Conservation (phyloP, 768 basidiomycete genomes). For the Chalciporus pseudorubinellus region DNA sequence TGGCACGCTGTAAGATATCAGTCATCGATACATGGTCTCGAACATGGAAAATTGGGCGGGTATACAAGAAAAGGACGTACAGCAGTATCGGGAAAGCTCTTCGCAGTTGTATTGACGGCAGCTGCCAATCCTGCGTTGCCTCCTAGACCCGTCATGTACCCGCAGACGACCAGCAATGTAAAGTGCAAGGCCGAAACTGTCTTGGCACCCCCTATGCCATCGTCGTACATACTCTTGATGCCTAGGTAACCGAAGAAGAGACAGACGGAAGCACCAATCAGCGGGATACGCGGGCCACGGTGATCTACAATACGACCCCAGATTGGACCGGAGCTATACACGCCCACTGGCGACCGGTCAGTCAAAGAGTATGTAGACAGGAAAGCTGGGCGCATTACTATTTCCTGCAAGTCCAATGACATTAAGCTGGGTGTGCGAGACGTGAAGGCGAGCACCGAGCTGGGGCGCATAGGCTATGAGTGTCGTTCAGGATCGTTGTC, state of each 20-base stretch:
- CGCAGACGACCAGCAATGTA: constrained; percentile 54
- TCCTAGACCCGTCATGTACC: constrained; percentile 74
- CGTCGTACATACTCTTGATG: constrained; percentile 65
- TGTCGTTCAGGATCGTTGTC: not conserved
- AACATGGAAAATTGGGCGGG: not conserved
- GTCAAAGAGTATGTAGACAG: not conserved
- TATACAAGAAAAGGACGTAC: constrained; percentile 39
- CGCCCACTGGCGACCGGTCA: constrained; percentile 52
- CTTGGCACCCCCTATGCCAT: constrained; percentile 40
- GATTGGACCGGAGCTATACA: constrained; percentile 71
- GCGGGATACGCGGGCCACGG: constrained; percentile 66
- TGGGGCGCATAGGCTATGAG: constrained; percentile 80
- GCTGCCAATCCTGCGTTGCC: constrained; percentile 68
- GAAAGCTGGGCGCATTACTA: constrained; percentile 40
- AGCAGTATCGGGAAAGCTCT: constrained; percentile 69
- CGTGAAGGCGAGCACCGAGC: constrained; percentile 68
- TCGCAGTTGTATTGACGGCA: constrained; percentile 81
- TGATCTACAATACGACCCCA: constrained; percentile 79
- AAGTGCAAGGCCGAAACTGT: constrained; percentile 45
- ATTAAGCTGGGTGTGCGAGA: constrained; percentile 81
- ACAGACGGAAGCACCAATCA: constrained; percentile 55
- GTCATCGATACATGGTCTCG: not conserved
- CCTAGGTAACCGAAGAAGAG: constrained; percentile 74
- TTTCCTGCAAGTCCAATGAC: constrained; percentile 80
- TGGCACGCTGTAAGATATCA: constrained; percentile 53